These are phyloP conservation scores for Arthrobotrys conoides DNA, from an alignment of 2,329 filamentous ascomycete species.

Conservation along the genomic window DNA sequence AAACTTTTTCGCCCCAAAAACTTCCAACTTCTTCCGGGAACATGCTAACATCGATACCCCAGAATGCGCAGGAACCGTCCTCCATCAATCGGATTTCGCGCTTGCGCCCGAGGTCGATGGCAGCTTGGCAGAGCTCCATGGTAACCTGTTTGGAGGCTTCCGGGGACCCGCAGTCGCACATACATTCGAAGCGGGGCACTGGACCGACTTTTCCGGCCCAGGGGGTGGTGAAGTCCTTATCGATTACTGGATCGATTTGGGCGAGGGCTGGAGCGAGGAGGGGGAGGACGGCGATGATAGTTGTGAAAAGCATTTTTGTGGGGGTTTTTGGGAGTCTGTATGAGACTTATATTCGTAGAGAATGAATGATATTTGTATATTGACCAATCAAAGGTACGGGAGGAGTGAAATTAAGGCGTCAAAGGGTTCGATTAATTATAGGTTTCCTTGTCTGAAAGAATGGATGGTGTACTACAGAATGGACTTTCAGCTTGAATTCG, in stretches of 20 bases:
- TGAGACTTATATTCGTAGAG: neutral
- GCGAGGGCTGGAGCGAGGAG: constrained; percentile 2
- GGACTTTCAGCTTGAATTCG: neutral
- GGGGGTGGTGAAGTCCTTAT: constrained; percentile 3
- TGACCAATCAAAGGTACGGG: no score
- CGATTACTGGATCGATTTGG: neutral
- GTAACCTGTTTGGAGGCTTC: constrained; percentile 33
- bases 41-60: constrained; percentile 45
- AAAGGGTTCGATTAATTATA: neutral
- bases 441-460: neutral
- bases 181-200: constrained; percentile 54
- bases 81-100: constrained; percentile 47
- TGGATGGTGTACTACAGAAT: neutral
- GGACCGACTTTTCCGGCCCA: constrained; percentile 39
- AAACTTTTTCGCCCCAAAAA: constrained; percentile 39
- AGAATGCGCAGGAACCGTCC: constrained; percentile 50
- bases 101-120: constrained; percentile 41
- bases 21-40: constrained; percentile 25
- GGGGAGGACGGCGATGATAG: constrained; percentile 25
- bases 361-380: neutral
- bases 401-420: neutral
- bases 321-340: neutral
- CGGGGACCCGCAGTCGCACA: constrained; percentile 43
- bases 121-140: constrained; percentile 38
- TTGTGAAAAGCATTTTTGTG: constrained; percentile 40